Evolutionary conservation across 768 basidiomycete genomes (phyloP), one percentile per base, ranked within the genome.

Genomic region (Rhodotorula sphaerocarpa): DNA sequence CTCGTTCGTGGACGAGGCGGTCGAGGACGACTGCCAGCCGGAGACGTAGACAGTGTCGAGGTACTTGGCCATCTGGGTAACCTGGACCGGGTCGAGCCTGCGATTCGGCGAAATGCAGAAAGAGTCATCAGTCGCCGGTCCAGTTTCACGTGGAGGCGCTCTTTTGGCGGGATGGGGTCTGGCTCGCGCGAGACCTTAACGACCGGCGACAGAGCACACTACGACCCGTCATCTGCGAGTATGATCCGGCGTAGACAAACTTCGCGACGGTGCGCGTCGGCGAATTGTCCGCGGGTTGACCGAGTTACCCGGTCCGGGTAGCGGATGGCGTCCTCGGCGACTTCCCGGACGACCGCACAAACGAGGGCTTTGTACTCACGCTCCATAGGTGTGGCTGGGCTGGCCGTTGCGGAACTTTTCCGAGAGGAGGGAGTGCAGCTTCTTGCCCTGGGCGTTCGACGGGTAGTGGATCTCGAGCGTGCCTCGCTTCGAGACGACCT

Each of bases 21-120:
- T 97, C 72, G 88, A 90, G 25, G 88, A 91, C 23, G 86, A 90
- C 65, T 80, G 79, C 79, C 79, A 80, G 7, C 95, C 95, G 12
- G 95, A 99, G 59, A 99, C 89, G 74, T 99, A 99, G 70, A 99
- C 88, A 5, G 93, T 96, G 78, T 97, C 95, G 70, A 97, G 86
- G 76, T 96, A 88, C 75, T 79, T 80, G 30, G 93, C 92, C 95
- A 99, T 99, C 77, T 99, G 95, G 0, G 92, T 96, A 52, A 96
- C 82, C 77, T 99, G 95, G 10, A 99, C 90, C 0, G 92, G 89
- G 75, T 99, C 95, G 68, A 99, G 85, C 27, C 93, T 96, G 70
- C 30, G 30, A 21, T 30, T 25, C 10, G 27, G 25, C 46, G 46
- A 47, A 30, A 33, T 33, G 30, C 30, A 6, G 20, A 30, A 50